phyloP scores from a whole-genome alignment of 306 rosid species.

The Styphnolobium japonicum region DNA sequence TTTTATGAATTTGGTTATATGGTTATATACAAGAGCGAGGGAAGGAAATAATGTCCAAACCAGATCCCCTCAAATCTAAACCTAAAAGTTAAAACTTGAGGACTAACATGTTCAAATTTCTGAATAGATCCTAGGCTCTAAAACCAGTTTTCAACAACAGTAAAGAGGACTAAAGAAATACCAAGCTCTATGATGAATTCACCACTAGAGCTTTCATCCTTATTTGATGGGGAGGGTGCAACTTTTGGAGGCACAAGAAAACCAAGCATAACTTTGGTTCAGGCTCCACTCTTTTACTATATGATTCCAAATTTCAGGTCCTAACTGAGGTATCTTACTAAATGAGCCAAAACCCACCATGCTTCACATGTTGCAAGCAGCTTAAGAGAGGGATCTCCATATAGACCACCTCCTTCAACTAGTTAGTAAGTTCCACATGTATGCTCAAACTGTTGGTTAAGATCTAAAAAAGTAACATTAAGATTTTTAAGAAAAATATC shows the following conservation, averaged over 20 bases:
- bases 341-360: neutral
- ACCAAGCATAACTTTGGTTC: neutral
- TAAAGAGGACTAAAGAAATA: neutral
- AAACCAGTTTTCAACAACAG: neutral
- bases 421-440: neutral
- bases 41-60: neutral
- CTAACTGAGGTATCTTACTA: neutral
- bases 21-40: neutral
- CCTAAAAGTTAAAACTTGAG: neutral
- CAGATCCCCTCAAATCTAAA: neutral
- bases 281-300: neutral
- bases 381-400: neutral
- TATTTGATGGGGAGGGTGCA: neutral
- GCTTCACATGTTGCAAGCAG: neutral
- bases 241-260: neutral
- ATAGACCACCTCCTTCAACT: neutral
- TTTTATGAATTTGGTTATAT: neutral
- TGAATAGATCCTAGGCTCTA: neutral
- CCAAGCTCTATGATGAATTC: neutral
- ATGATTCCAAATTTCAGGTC: neutral
- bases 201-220: neutral
- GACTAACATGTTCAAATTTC: conserved; percentile 3
- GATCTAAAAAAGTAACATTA: neutral
- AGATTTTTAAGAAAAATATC: neutral
- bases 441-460: neutral